Base-by-base conservation (phyloP, 805 yeast species). In the Sugiyamaella floridensis region DNA sequence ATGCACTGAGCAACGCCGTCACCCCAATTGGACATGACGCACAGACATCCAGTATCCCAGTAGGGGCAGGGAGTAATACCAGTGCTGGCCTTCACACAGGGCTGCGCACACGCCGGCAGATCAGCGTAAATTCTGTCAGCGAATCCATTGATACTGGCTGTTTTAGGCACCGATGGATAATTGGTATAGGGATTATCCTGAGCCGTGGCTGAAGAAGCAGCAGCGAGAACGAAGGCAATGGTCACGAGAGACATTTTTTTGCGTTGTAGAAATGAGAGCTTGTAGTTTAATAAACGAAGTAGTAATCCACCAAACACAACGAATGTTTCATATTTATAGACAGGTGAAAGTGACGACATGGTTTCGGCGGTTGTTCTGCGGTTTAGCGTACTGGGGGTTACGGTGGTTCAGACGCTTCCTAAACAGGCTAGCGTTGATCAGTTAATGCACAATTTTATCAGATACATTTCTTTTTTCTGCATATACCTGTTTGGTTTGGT, bases 21-120 rank as follows among this genome's bases (percentile, higher is more conserved):
- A 40, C 71, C 67, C 74, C 75, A 75, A 55, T 69, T 73, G 14
- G 77, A 74, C 76, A 75, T 73, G 29, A 74, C 75, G 60, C 79
- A 75, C 47, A 75, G 67, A 55, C 79, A 75, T 8, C 79, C 79
- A 28, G 78, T 73, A 58, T 75, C 79, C 78, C 78, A 75, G 62
- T 75, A 74, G 45, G 80, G 80, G 57, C 80, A 76, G 29, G 78
- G 78, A 6, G 78, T 74, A 50, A 66, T 71, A 20, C 65, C 63
- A 11, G 72, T 67, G 26, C 66, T 60, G 18, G 43, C 47, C 28
- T 29, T 43, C 11, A 58, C 58, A 48, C 61, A 55, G 14, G 50
- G 64, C 76, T 74, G 19, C 60, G 78, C 79, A 64, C 79, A 76
- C 4, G 58, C 50, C 32, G 80, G 79, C 34, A 74, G 60, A 12